Conservation (phyloP, 768 basidiomycete genomes). For the Tulasnella sp. region DNA sequence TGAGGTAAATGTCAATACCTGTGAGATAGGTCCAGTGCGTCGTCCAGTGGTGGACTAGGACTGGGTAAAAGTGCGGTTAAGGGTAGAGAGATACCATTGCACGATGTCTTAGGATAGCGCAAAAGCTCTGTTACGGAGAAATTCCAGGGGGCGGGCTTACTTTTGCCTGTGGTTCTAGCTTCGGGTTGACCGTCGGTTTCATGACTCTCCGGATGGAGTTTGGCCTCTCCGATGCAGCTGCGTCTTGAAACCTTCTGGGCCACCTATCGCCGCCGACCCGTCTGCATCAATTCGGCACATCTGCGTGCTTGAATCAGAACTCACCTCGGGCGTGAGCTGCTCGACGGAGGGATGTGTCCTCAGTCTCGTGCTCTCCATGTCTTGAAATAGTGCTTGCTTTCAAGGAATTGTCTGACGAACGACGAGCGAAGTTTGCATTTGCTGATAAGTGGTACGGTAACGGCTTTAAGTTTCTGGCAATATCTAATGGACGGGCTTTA, state of each 20-base stretch:
- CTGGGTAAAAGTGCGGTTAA: no score
- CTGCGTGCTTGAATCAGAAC: background rate
- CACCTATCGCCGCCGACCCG: background rate
- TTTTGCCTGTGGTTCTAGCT: background rate
- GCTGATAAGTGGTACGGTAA: background rate
- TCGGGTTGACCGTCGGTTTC: background rate
- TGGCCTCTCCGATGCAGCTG: background rate
- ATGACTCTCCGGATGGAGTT: background rate
- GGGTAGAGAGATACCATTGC: no score
- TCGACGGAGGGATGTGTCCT: background rate
- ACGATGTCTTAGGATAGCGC: slow-evolving; percentile 73
- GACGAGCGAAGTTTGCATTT: background rate
- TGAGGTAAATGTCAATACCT: no score
- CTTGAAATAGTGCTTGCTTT: background rate
- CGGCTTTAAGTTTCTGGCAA: slow-evolving; percentile 1
- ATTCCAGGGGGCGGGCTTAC: background rate
- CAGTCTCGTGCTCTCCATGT: background rate
- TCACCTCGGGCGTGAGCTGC: slow-evolving; percentile 4
- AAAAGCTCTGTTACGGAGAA: slow-evolving; percentile 79
- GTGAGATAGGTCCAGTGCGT: no score
- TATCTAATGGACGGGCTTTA: slow-evolving; percentile 1
- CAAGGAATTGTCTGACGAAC: background rate
- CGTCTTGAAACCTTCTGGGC: background rate
- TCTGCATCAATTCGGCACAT: background rate
- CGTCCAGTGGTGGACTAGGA: no score